Base-by-base conservation (phyloP, 495 filamentous ascomycete species). In the Podospora fimiseda region DNA sequence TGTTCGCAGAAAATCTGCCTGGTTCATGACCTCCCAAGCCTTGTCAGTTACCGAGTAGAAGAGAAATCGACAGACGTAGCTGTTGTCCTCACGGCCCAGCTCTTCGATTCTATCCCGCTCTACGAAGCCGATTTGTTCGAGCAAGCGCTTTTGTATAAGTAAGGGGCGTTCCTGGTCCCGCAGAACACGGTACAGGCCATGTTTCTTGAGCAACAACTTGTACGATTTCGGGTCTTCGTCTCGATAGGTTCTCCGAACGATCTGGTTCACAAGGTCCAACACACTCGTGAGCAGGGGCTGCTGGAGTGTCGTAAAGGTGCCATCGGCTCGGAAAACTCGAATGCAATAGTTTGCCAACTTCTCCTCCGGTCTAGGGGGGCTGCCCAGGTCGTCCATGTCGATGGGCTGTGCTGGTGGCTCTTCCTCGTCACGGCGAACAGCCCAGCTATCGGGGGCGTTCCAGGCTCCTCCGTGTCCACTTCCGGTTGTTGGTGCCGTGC, bases 61-160 rank as follows among this genome's bases (percentile, higher is more conserved):
- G 20, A 90, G 87, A 70, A 97, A 97, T 7, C 93, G 89, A 60
- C 91, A 91, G 6, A 99, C 77, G 59, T 97, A 97, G 60, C 90
- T 92, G 67, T 96, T 94, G 68, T 99, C 93, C 66, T 99, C 93
- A 41, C 93, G 82, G n/a, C 93, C 93, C 48, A 99, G 83, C 52
- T 96, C 93, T 61, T 96, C 92, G 39, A 97, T 82, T 37, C 80
- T 81, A 63, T 99, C 94, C 19, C 81, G 82, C 23, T 86, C 79
- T n/a, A 85, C 86, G 63, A 96, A 98, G 11, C 93, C 93, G 24
- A 90, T 86, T 68, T 96, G 89, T 68, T 96, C 87, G 7, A 99
- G 76, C 21, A 99, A 76, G 23, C 84, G 81, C 67, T 96, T 97
- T 63, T 99, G 94, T 59, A 99, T 90, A 38, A 89, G 75, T 18